phyloP scores from a whole-genome alignment of 2,329 filamentous ascomycete species.

The Parastagonospora avenae region DNA sequence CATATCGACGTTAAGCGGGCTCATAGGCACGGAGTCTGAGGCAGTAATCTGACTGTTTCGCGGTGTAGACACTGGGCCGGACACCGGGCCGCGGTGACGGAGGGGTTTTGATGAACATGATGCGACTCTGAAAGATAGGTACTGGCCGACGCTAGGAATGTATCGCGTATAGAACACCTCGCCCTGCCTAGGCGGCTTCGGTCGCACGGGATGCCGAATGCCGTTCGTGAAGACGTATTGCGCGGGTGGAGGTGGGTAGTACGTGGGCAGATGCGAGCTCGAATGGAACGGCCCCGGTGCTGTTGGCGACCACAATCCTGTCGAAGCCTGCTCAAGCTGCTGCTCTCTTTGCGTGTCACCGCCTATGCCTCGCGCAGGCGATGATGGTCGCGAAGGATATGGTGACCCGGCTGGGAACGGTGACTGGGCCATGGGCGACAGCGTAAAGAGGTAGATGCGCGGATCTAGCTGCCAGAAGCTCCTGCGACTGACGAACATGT shows the following conservation, averaged over 20 bases:
- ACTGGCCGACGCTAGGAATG: constrained; percentile 79
- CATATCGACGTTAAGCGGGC: constrained; percentile 35
- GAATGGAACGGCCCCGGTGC: constrained; percentile 75
- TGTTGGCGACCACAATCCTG: constrained; percentile 48
- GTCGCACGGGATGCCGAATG: constrained; percentile 81
- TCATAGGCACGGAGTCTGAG: constrained; percentile 54
- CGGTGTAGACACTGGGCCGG: constrained; percentile 25
- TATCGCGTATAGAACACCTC: constrained; percentile 91
- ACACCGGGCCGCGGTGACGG: constrained; percentile 65
- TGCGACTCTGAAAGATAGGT: constrained; percentile 86
- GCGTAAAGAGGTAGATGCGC: constrained; percentile 84
- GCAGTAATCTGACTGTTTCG: constrained; percentile 48
- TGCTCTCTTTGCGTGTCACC: constrained; percentile 29
- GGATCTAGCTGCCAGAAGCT: constrained; percentile 94
- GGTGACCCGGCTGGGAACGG: constrained; percentile 58
- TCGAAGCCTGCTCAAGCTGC: constrained; percentile 37
- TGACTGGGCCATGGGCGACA: constrained; percentile 64
- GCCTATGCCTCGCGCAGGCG: constrained; percentile 49
- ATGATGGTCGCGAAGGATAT: constrained; percentile 56
- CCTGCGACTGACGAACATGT: constrained; percentile 80
- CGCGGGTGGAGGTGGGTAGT: constrained; percentile 81
- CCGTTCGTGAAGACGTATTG: constrained; percentile 81
- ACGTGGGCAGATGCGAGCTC: constrained; percentile 84
- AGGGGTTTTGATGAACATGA: constrained; percentile 69
- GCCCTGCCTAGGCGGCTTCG: constrained; percentile 87